phyloP scores from a whole-genome alignment of 106 monocot genomes.

The Platanthera guangdongensis region DNA sequence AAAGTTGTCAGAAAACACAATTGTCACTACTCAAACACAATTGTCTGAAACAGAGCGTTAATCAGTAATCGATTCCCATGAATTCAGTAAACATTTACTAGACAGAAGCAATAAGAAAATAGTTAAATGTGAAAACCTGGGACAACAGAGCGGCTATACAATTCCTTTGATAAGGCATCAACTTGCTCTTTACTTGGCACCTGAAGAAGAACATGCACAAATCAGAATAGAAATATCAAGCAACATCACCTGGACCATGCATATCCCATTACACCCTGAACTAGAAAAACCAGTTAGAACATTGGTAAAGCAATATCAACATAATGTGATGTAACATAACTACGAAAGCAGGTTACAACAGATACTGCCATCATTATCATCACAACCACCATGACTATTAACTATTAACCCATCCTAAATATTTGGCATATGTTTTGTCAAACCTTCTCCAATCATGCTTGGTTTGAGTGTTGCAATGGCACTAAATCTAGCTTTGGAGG shows the following conservation, averaged over 20 bases:
- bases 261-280: neutral
- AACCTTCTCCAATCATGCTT: neutral
- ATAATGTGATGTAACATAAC: neutral
- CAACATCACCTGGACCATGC: neutral
- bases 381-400: neutral
- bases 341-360: neutral
- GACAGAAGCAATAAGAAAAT: neutral
- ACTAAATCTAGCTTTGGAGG: neutral
- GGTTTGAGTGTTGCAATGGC: neutral
- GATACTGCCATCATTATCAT: neutral
- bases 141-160: conserved; percentile 62
- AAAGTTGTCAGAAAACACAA: too few species aligned
- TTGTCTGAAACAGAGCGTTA: neutral
- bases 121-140: conserved; percentile 47
- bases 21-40: too few species aligned
- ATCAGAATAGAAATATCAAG: neutral
- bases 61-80: neutral
- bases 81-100: neutral
- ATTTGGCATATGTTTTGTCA: neutral
- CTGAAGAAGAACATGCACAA: conserved; percentile 21
- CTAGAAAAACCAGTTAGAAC: neutral
- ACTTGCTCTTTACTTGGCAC: conserved; percentile 92
- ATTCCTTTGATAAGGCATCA: conserved; percentile 67
- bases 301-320: neutral
- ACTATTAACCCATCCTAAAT: neutral